A percentile compares a stretch with the other conserved stretches of the same genome.
These are phyloP conservation scores for Dothistroma septosporum DNA, from an alignment of 2,329 filamentous ascomycete species.

Conservation along the genomic window DNA sequence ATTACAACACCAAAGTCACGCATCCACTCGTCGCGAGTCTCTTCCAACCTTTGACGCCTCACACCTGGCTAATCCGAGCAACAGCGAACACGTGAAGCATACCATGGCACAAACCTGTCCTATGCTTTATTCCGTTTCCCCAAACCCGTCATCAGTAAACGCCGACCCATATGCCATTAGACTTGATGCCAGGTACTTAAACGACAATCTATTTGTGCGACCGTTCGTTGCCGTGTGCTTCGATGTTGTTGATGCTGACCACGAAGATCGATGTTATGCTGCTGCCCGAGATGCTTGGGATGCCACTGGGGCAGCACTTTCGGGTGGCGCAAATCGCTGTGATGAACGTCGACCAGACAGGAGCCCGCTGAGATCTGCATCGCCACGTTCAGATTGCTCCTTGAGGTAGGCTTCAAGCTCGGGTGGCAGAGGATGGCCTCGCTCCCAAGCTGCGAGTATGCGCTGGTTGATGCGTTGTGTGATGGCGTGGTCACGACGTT, in stretches of 20 bases:
- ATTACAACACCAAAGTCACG: background rate
- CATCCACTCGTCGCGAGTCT: background rate
- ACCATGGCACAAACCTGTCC: background rate
- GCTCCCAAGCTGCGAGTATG: conserved; percentile 31
- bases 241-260: background rate
- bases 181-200: background rate
- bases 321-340: conserved; percentile 15
- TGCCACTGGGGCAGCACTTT: conserved; percentile 17
- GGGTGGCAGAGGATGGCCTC: conserved; percentile 31
- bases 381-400: conserved; percentile 32
- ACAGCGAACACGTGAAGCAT: background rate
- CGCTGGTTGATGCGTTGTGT: conserved; percentile 27
- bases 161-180: conserved; percentile 1
- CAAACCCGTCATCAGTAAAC: background rate
- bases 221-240: background rate
- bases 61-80: conserved; percentile 7
- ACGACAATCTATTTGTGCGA: background rate
- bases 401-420: conserved; percentile 36
- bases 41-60: background rate
- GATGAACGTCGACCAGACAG: conserved; percentile 17
- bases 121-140: background rate
- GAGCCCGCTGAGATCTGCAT: conserved; percentile 17
- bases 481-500: conserved; percentile 26
- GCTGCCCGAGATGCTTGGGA: conserved; percentile 21
- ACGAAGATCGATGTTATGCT: conserved; percentile 9